Base-by-base conservation (phyloP, 2,329 filamentous ascomycete genomes). In the Massarina eburnea region DNA sequence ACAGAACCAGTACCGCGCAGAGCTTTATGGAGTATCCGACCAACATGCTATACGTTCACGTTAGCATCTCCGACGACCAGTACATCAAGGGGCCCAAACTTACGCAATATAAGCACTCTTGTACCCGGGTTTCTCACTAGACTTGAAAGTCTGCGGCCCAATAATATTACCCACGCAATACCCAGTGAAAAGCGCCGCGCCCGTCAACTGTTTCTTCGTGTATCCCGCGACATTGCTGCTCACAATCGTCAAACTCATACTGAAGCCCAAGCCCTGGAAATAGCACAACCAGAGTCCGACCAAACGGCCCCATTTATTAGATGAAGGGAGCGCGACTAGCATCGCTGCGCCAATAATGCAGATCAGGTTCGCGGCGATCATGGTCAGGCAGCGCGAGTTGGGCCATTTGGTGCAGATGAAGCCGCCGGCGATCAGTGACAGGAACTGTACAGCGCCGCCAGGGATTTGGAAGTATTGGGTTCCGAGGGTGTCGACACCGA, bases 401-500 rank as follows among this genome's bases (percentile, higher is more conserved):
- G 78, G 79, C 54, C 34, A 82, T n/a, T 70, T 71, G 0, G 76
- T 78, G 55, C 78, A 79, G 19, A 83, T 66, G 27, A 53, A 51
- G 22, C 53, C 54, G n/a, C 57, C 57, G 2, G 68, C 54, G 6
- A 83, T 60, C 1, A 82, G 68, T 0, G 79, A 75, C 1, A 80
- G 54, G 53, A 82, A 81, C 48, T 83, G 79, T 0, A 83, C 73
- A 0, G 76, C 79, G 17, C 80, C 80, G 14, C 80, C 80, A 0
- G 81, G 80, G 43, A 84, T 84, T 50, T 83, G 79, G 8, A 84
- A 75, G 47, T 81, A 81, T 48, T 81, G 79, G 82, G 94, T 39
- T 94, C 94, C 2, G 88, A 97, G 71, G 80, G 91, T 36, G 84
- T 97, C 73, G 95, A 97, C 58, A 89, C 89, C 17, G 89, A 97